Conservation (phyloP, 2,329 filamentous ascomycete species). For the Diaporthe amygdali region DNA sequence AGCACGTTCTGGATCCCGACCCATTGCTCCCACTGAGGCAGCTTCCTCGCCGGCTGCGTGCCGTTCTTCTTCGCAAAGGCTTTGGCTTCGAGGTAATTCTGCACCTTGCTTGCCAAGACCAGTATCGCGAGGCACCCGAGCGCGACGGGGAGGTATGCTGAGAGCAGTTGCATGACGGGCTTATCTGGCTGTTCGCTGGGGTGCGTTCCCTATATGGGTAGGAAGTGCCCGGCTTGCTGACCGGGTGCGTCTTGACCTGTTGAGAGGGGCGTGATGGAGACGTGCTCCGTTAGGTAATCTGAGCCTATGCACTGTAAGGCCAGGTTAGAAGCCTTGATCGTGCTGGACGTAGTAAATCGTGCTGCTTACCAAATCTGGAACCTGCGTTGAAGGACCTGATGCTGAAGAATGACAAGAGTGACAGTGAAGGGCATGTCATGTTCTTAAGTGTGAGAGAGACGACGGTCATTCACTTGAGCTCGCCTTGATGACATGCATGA, state of each 20-base stretch:
- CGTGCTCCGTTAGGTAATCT: background rate
- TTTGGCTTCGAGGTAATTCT: background rate
- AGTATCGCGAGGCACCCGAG: background rate
- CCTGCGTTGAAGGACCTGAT: background rate
- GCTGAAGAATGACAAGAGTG: conserved; percentile 2
- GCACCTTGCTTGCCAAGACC: conserved; percentile 6
- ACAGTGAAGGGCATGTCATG: conserved; percentile 10
- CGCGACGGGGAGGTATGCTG: conserved; percentile 1
- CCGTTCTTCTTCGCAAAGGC: conserved; percentile 1
- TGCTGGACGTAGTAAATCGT: background rate
- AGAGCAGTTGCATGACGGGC: conserved; percentile 5
- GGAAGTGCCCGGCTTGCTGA: background rate
- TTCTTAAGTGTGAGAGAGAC: background rate
- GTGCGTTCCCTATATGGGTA: background rate
- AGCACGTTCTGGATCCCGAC: conserved; percentile 7
- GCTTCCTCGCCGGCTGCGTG: background rate
- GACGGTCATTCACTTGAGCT: background rate
- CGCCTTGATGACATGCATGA: conserved; percentile 8
- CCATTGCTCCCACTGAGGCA: conserved; percentile 10
- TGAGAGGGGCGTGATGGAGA: background rate
- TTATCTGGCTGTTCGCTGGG: background rate
- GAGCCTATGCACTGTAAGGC: background rate
- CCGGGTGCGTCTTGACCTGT: background rate
- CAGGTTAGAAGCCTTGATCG: background rate
- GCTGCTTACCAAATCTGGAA: background rate